Base-by-base conservation (phyloP, 352 stramenopile genomes). In the Globisporangium orthogonon region DNA sequence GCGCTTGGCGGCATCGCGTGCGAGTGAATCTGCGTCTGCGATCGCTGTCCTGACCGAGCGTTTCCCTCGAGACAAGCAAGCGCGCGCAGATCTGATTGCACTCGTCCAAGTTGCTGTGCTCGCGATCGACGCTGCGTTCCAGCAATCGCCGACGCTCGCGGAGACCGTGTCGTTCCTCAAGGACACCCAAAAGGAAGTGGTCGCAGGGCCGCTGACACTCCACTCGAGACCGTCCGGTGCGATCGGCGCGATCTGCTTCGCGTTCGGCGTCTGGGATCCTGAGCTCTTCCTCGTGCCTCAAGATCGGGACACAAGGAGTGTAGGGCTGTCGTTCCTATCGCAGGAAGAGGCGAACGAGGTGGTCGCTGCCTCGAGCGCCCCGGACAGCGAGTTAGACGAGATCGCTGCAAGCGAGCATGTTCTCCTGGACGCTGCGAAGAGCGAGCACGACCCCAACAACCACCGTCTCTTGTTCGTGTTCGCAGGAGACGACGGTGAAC, bases 101-200 rank as follows among this genome's bases (percentile, higher is more conserved):
- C 50, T 49, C 41, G 58, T 52, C 3, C 52, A 76, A 15, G 61
- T 65, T 17, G 71, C 71, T 4, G 65, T 83, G 23, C 65, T 86
- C 0, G 71, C 61, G 0, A 55, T 86, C 30, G 71, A 81, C 10
- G 41, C 58, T 0, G 45, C 60, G n/a, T 77, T 82, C 48, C 73
- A 83, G 52, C 66, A 59, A 17, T 67, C 61, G 2, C 11, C 60
- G 1, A 43, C 58, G 15, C 56, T 83, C 7, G 66, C 83, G 39
- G 70, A 73, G 35, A 73, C 73, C 13, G 47, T 80, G 40, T 82
- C 76, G 41, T 82, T 73, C 51, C 65, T 83, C 47, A 83, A 86
- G 23, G 76, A 82, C 31, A 69, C 50, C 9, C 53, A 69, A 10
- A 79, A 76, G 47, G 46, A 57, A 2, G 58, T 86, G 43, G 52